Evolutionary conservation across 1,139 yeast genomes (phyloP).

Genomic region (Suhomyces bribrorum): DNA sequence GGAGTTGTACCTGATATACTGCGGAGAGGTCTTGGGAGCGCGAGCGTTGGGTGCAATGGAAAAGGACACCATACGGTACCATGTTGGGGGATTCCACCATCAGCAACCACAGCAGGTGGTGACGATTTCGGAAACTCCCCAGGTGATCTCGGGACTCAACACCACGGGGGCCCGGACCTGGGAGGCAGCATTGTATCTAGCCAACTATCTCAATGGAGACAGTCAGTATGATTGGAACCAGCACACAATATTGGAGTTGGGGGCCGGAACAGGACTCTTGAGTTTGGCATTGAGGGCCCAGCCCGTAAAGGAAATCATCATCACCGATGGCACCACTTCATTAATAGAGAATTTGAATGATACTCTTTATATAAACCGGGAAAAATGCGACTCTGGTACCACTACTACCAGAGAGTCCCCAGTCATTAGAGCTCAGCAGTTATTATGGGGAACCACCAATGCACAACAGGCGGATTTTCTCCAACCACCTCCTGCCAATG

Average conservation of each 20-base stretch:
- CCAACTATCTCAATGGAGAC: conserved; percentile 42
- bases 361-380: conserved; percentile 49
- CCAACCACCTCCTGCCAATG: conserved; percentile 26
- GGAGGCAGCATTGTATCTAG: conserved; percentile 84
- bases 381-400: not conserved
- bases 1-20: conserved; percentile 52
- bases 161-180: conserved; percentile 91
- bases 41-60: conserved; percentile 45
- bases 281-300: conserved; percentile 53
- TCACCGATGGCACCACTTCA: conserved; percentile 78
- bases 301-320: conserved; percentile 32
- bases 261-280: conserved; percentile 90
- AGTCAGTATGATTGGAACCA: conserved; percentile 12
- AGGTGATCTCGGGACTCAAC: conserved; percentile 66
- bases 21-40: conserved; percentile 40
- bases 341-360: conserved; percentile 54
- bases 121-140: conserved; percentile 59
- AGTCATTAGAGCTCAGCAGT: conserved; percentile 26
- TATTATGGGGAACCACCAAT: conserved; percentile 56
- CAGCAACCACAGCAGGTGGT: conserved; percentile 24
- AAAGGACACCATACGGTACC: conserved; percentile 51
- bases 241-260: conserved; percentile 62
- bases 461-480: conserved; percentile 28
- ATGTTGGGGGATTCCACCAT: conserved; percentile 28
- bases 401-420: conserved; percentile 13